Conservation (phyloP, 192 early-diverging fungal genomes). For the Neocallimastix lanati region DNA sequence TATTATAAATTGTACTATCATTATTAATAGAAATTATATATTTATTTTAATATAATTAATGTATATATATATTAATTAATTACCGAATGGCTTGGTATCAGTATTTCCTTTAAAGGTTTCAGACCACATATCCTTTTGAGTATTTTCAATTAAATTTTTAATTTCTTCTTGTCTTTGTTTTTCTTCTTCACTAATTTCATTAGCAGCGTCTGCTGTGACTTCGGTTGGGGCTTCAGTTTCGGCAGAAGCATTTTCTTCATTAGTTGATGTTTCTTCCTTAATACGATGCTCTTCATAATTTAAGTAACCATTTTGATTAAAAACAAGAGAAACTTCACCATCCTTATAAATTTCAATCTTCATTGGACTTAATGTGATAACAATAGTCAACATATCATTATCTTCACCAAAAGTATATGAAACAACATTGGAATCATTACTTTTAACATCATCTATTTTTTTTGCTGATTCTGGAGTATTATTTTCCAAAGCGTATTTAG, state of each 20-base stretch:
- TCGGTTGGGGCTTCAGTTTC: too few relatives aligned
- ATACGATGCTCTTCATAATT: neutral
- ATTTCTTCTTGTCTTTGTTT: neutral
- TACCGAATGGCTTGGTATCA: conserved; percentile 88
- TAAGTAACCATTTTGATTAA: neutral
- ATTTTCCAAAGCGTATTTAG: neutral
- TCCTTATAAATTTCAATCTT: neutral
- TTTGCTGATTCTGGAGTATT: neutral
- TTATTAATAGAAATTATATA: too few relatives aligned
- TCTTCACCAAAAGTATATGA: neutral
- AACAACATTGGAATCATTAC: neutral
- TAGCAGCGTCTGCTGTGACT: too few relatives aligned
- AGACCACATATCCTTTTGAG: conserved; percentile 47
- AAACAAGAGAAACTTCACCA: neutral
- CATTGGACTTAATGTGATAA: neutral
- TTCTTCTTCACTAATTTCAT: neutral
- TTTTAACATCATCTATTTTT: neutral
- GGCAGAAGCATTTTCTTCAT: neutral
- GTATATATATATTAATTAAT: neutral
- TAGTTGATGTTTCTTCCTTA: neutral
- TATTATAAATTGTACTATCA: too few relatives aligned
- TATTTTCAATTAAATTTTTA: neutral
- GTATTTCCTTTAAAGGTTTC: conserved; percentile 74
- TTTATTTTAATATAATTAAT: too few relatives aligned
- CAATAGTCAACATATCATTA: neutral